Conservation (phyloP, 1,284 basidiomycete genomes). For the Ceratobasidium sp. region DNA sequence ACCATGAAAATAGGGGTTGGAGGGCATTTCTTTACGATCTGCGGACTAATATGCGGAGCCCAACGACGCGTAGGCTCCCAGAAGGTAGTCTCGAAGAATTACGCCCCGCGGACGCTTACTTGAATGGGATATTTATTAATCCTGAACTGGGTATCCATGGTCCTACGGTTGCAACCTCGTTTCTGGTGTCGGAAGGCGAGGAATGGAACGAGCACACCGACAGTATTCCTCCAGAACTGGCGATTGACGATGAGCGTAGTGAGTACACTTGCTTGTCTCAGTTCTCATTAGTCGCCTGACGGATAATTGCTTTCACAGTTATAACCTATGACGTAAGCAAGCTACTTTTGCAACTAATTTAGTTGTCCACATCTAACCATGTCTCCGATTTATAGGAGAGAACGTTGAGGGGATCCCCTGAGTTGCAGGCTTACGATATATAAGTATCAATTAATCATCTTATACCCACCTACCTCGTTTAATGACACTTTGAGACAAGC, state of each 20-base stretch:
- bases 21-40: conserved; percentile 22
- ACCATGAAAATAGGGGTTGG: neutral
- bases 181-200: neutral
- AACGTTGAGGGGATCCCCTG: too few species aligned
- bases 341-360: too few species aligned
- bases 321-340: too few species aligned
- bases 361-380: too few species aligned
- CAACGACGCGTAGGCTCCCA: neutral
- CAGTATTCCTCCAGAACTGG: neutral
- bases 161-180: neutral
- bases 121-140: conserved; percentile 7
- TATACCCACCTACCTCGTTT: too few species aligned
- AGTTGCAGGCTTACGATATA: too few species aligned
- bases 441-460: too few species aligned
- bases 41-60: neutral
- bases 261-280: too few species aligned
- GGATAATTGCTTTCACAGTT: too few species aligned
- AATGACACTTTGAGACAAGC: too few species aligned
- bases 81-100: neutral
- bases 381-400: too few species aligned
- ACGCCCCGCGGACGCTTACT: neutral
- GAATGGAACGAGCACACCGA: neutral
- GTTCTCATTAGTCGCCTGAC: too few species aligned
- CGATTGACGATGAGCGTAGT: conserved; percentile 35
- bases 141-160: neutral